These are phyloP conservation scores for Tanacetum coccineum DNA, from an alignment of 129 eudicot species.

Conservation along the genomic window DNA sequence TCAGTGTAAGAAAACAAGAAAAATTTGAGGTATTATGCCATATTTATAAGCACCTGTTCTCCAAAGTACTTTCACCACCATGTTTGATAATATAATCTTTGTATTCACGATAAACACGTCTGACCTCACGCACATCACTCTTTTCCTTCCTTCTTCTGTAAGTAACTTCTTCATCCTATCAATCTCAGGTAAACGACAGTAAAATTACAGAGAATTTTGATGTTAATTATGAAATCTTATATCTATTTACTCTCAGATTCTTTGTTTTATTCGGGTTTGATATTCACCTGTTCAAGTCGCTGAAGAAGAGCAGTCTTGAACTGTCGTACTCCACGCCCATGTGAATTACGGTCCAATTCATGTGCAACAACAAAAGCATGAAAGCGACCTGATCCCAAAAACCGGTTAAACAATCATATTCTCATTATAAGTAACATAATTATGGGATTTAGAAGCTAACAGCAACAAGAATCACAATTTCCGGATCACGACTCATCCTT, in stretches of 20 bases:
- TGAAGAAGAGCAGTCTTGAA: constrained; percentile 96
- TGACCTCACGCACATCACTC: constrained; percentile 87
- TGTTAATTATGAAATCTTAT: not conserved
- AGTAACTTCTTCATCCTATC: constrained; percentile 82
- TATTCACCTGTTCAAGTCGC: constrained; percentile 76
- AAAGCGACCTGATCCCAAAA: constrained; percentile 75
- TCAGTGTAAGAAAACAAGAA: constrained; percentile 17
- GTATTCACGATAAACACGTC: constrained; percentile 78
- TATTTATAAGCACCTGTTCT: constrained; percentile 47
- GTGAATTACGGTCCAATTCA: constrained; percentile 82
- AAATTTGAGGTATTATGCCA: not conserved
- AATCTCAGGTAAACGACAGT: constrained; percentile 14
- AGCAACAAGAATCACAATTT: constrained; percentile 7
- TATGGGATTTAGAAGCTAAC: constrained; percentile 12
- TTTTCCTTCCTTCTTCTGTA: constrained; percentile 68
- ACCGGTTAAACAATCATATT: constrained; percentile 12
- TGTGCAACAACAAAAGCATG: constrained; percentile 96
- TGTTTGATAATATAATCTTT: constrained; percentile 73
- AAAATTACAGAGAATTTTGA: constrained; percentile 2
- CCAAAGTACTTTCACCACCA: constrained; percentile 68
- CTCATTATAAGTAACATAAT: not conserved
- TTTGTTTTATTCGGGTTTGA: not conserved
- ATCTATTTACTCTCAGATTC: not conserved
- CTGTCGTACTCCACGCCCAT: constrained; percentile 93
- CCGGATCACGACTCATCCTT: no score